Conservation (phyloP, 257 asterid species). For the Cynanchum wilfordii region DNA sequence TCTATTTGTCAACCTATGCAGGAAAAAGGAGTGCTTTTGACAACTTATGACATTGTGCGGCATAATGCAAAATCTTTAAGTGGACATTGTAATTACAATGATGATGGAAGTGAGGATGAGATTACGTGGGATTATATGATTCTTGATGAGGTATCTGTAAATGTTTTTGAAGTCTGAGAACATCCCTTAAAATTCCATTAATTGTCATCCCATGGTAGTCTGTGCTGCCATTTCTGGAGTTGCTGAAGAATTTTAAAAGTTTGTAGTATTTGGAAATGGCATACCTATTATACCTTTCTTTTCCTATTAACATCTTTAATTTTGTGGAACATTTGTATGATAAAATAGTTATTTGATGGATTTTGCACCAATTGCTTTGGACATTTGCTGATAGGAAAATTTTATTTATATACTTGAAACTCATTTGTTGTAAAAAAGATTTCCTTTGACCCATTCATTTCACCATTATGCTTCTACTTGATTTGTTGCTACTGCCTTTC, state of each 20-base stretch:
- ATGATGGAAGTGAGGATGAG: constrained; percentile 55
- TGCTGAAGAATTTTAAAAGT: not conserved
- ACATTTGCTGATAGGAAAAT: not conserved
- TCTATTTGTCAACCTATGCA: constrained; percentile 16
- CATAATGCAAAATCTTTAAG: constrained; percentile 60
- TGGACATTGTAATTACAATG: constrained; percentile 42
- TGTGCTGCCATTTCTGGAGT: not conserved
- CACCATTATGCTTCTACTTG: not conserved
- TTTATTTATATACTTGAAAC: not conserved
- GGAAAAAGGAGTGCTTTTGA: constrained; percentile 87
- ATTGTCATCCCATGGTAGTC: not conserved
- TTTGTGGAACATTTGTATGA: no score
- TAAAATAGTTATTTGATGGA: no score
- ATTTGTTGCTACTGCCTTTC: not conserved
- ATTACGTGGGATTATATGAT: constrained; percentile 81
- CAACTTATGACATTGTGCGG: constrained; percentile 91
- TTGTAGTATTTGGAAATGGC: not conserved
- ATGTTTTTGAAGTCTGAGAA: not conserved
- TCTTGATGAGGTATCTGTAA: constrained; percentile 69
- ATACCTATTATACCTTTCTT: not conserved
- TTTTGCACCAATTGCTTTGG: not conserved
- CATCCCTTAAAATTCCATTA: not conserved
- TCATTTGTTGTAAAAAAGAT: not conserved
- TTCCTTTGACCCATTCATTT: not conserved
- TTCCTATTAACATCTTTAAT: not conserved